A percentile compares a stretch with the other conserved stretches of the same genome.
Conservation (phyloP, 352 stramenopile species). For the Globisporangium megalacanthum region DNA sequence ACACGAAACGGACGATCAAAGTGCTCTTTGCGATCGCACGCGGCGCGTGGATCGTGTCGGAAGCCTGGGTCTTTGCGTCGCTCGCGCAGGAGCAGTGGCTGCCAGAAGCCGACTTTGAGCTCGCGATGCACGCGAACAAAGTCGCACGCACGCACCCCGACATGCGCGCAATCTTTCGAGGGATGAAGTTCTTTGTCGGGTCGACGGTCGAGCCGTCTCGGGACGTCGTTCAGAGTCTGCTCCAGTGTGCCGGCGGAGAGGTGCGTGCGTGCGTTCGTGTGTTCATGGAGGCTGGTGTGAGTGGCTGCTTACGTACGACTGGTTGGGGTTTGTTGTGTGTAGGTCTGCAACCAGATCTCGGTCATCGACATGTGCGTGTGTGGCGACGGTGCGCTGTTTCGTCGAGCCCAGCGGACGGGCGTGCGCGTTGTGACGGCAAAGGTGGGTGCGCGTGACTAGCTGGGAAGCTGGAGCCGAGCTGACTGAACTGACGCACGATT, state of each 20-base stretch:
- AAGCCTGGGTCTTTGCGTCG: constrained; percentile 74
- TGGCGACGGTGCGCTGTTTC: constrained; percentile 51
- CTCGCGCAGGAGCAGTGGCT: constrained; percentile 71
- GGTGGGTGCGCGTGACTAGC: constrained; percentile 19
- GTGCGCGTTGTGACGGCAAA: constrained; percentile 63
- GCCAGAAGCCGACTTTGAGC: constrained; percentile 58
- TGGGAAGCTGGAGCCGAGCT: background rate
- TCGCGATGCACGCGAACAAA: constrained; percentile 48
- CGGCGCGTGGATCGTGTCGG: constrained; percentile 74
- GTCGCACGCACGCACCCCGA: constrained; percentile 36
- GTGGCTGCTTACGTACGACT: background rate
- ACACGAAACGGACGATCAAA: constrained; percentile 78
- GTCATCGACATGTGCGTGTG: constrained; percentile 61
- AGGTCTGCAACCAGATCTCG: constrained; percentile 77
- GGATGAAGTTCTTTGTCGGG: constrained; percentile 66
- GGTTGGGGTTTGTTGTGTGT: background rate
- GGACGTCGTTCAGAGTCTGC: constrained; percentile 64
- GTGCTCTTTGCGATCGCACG: constrained; percentile 78
- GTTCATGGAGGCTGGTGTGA: background rate
- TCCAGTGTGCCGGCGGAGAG: constrained; percentile 74
- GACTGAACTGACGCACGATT: background rate
- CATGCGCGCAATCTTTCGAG: constrained; percentile 50
- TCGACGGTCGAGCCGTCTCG: constrained; percentile 67
- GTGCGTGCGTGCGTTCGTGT: constrained; percentile 26
- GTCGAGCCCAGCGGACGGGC: constrained; percentile 44